Evolutionary conservation across 805 yeast species (phyloP), one percentile per base, ranked within the genome.

Genomic region (Brettanomyces nanus): DNA sequence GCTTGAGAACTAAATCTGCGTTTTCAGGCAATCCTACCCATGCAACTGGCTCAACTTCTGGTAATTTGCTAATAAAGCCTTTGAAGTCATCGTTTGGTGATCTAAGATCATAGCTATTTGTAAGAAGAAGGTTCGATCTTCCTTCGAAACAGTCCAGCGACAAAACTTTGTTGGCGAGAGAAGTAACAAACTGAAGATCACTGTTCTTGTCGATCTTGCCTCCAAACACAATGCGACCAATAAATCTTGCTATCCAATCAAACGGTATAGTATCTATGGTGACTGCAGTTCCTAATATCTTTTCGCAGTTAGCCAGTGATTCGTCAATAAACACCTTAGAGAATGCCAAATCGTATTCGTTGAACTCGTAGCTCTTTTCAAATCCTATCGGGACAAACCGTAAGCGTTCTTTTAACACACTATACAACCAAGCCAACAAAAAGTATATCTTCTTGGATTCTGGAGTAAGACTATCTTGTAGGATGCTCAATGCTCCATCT

Each of bases 381-480:
- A 84, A 83, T 2, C 90, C 85, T 3, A 72, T 52, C 0, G 90
- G 86, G 1, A 66, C 68, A 45, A 68, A 80, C 33, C 81, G 63
- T 35, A 73, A 54, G 37, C 85, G 57, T 42, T 77, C 86, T 26
- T 66, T 66, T 3, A 85, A 51, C 1, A 81, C 51, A 0, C 83
- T 68, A 51, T 85, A 94, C 44, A 71, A 70, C 95, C 95, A 85
- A 0, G 75, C 65, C 4, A 83, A 45, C 20, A 80, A 54, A 45
- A 80, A 75, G 42, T 61, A 66, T 3, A 80, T 47, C 36, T 73
- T 68, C 2, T 58, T 54, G 28, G 68, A 59, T 41, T 75, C 80
- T 4, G 59, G 53, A 0, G 77, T 73, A 3, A 19, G 26, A 6
- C 42, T 31, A 20, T 45, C 37, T 17, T 42, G 41, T 3, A 31